Conservation (phyloP, 768 basidiomycete genomes). For the Podaxis carcinomalis region DNA sequence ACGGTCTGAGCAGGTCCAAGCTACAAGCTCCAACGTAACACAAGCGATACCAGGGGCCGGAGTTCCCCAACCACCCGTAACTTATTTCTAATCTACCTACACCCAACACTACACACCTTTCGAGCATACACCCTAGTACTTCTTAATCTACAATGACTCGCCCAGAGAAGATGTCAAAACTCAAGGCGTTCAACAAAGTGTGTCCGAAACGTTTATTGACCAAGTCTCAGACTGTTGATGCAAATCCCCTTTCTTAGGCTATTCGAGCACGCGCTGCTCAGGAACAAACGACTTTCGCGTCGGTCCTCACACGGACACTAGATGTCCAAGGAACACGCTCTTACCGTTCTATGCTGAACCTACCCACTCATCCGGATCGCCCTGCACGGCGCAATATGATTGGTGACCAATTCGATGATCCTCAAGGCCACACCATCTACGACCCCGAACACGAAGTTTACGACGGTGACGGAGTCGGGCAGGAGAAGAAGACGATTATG, state of each 20-base stretch:
- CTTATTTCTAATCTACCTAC: neutral
- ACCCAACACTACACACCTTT: neutral
- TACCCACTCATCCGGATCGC: slow-evolving; percentile 1
- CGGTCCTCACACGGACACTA: neutral
- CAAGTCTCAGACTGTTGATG: neutral
- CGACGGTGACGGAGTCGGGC: neutral
- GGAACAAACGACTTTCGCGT: slow-evolving; percentile 6
- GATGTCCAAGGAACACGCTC: neutral
- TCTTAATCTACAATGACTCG: slow-evolving; percentile 6
- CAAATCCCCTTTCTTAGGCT: neutral
- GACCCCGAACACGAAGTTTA: neutral
- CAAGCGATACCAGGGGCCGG: neutral
- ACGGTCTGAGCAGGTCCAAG: neutral
- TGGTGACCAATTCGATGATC: neutral
- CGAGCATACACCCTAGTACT: neutral
- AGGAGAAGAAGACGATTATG: neutral
- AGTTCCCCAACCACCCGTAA: neutral
- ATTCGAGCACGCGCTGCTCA: slow-evolving; percentile 8
- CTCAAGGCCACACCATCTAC: neutral
- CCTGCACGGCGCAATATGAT: neutral
- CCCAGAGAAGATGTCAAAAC: slow-evolving; percentile 9
- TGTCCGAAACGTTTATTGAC: neutral
- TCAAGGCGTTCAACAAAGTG: slow-evolving; percentile 11
- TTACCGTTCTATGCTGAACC: slow-evolving; percentile 4
- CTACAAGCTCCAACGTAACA: neutral